Evolutionary conservation across 1,139 yeast species (phyloP), one percentile per base, ranked within the genome.

Genomic region (Lodderomyces theae): DNA sequence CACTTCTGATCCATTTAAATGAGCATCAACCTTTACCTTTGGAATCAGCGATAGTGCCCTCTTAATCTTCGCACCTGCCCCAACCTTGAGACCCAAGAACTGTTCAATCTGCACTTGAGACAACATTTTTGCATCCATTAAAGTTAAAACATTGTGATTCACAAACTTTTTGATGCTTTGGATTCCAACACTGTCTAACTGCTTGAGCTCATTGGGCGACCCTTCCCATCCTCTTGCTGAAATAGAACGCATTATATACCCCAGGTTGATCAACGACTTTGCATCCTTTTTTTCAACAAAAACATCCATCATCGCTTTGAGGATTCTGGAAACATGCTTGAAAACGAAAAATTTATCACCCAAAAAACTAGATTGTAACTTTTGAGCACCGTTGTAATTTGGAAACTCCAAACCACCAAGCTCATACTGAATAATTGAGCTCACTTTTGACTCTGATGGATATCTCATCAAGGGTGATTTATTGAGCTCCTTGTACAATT

Each of bases 161-260:
- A 60, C 55, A 36, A 76, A 58, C 34, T 61, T 66, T 36, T 65
- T 57, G 0, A 71, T 64, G 18, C 65, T 58, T 0, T 60, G 66
- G 2, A 65, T 45, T 0, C 76, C 78, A 18, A 77, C 53, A 4
- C 71, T 72, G 19, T 68, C 69, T 13, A 76, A 43, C 42, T 77
- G 81, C 40, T 68, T 57, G 19, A 76, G 51, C 8, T 66, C 66
- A 49, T 64, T 58, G 0, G 72, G 57, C 0, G 70, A 53, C 37
- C 64, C 67, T 47, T 74, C 79, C 82, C 82, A 76, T 16, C 78
- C 63, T 42, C 58, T 63, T 0, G 74, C 74, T 34, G 53, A 51
- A 3, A 74, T 43, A 34, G 72, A 66, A 39, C 77, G 54, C 2
- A 55, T 48, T 9, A 76, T 46, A 30, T 54, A 57, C 7, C 75